A percentile compares a stretch with the other conserved stretches of the same genome.
Conservation (phyloP, 768 basidiomycete genomes). For the Obba rivulosa region DNA sequence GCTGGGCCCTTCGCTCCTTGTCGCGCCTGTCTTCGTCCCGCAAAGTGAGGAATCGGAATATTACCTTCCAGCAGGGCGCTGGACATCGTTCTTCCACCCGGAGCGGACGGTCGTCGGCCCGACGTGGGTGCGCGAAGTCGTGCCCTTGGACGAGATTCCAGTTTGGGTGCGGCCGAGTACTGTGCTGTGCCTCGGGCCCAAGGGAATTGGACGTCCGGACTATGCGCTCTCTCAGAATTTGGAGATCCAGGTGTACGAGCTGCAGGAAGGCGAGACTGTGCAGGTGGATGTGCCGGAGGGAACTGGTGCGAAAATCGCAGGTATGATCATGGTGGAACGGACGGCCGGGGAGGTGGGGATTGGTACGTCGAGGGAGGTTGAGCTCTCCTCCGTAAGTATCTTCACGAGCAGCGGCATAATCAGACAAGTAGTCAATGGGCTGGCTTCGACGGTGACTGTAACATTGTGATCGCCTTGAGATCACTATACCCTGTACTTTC, state of each 20-base stretch:
- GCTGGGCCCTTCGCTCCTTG: slow-evolving; percentile 53
- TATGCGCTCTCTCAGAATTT: slow-evolving; percentile 49
- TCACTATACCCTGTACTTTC: too few species aligned
- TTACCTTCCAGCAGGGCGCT: slow-evolving; percentile 54
- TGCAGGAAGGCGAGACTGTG: slow-evolving; percentile 36
- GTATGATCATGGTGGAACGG: slow-evolving; percentile 33
- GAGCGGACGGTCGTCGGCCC: slow-evolving; percentile 52
- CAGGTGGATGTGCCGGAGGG: slow-evolving; percentile 39
- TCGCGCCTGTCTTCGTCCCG: slow-evolving; percentile 58
- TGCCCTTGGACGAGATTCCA: slow-evolving; percentile 60
- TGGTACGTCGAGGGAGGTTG: slow-evolving; percentile 6
- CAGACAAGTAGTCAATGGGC: slow-evolving; percentile 13
- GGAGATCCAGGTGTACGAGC: slow-evolving; percentile 49
- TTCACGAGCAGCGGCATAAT: slow-evolving; percentile 5
- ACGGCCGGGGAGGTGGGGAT: slow-evolving; percentile 23
- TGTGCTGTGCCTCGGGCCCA: slow-evolving; percentile 54
- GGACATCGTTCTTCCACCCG: slow-evolving; percentile 58
- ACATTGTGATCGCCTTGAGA: too few species aligned
- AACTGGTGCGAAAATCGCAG: slow-evolving; percentile 36
- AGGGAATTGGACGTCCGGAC: slow-evolving; percentile 47
- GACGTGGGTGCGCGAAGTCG: slow-evolving; percentile 54
- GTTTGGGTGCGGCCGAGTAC: slow-evolving; percentile 60
- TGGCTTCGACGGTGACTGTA: slow-evolving; percentile 2
- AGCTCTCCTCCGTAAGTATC: slow-evolving; percentile 10
- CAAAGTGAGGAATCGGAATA: slow-evolving; percentile 50